Percentiles rank a stretch among this genome's conserved stretches.
These are phyloP conservation scores for Cyclocybe cylindracea DNA, from an alignment of 768 basidiomycete species.

Conservation along the genomic window DNA sequence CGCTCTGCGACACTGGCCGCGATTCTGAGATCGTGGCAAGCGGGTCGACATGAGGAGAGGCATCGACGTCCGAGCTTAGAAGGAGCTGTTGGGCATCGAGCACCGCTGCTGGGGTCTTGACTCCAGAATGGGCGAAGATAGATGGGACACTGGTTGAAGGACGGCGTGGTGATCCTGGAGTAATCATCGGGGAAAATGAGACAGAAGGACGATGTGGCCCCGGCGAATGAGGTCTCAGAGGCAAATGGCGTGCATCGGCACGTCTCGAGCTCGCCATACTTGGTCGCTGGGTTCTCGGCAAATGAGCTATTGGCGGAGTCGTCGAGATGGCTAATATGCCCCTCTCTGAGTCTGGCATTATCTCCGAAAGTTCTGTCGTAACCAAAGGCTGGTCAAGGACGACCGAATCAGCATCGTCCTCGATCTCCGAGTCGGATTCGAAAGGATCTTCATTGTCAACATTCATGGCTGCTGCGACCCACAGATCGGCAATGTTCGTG, in stretches of 20 bases:
- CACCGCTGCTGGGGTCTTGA: slow-evolving; percentile 75
- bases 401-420: slow-evolving; percentile 32
- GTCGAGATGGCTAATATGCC: slow-evolving; percentile 1
- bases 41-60: slow-evolving; percentile 27
- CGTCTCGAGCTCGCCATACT: slow-evolving; percentile 28
- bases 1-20: slow-evolving; percentile 29
- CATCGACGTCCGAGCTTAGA: slow-evolving; percentile 40
- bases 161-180: slow-evolving; percentile 45
- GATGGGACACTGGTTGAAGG: slow-evolving; percentile 62
- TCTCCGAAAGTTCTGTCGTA: neutral
- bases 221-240: slow-evolving; percentile 30
- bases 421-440: slow-evolving; percentile 51
- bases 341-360: neutral
- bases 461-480: slow-evolving; percentile 97
- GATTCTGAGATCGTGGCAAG: slow-evolving; percentile 59
- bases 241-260: slow-evolving; percentile 27
- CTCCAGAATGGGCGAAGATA: slow-evolving; percentile 85
- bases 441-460: slow-evolving; percentile 89
- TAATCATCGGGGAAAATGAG: slow-evolving; percentile 35
- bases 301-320: slow-evolving; percentile 21
- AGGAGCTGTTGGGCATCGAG: slow-evolving; percentile 69
- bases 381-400: slow-evolving; percentile 16
- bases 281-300: slow-evolving; percentile 30
- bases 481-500: slow-evolving; percentile 92
- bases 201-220: slow-evolving; percentile 30